Evolutionary conservation across 495 filamentous ascomycete genomes (phyloP).

Genomic region (Xylona heveae): DNA sequence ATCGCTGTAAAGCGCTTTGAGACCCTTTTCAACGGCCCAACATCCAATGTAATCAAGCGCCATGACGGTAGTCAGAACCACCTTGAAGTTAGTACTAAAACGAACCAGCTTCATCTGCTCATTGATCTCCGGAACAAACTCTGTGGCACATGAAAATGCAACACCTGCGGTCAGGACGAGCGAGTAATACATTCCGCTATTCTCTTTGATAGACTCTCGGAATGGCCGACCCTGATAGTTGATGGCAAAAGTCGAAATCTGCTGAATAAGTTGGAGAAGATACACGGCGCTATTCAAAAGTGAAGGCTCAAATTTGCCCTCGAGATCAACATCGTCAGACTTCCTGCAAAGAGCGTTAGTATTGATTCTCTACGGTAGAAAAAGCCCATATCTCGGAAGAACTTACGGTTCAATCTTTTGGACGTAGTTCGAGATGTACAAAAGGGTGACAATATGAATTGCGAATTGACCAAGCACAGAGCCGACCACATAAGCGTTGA

Average conservation of each 20-base stretch:
- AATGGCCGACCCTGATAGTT: conserved; percentile 99
- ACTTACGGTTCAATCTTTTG: conserved; percentile 63
- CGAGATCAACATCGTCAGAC: conserved; percentile 57
- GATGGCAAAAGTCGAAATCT: conserved; percentile 97
- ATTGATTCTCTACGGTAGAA: not conserved
- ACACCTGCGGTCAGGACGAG: conserved; percentile 71
- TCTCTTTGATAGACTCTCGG: conserved; percentile 86
- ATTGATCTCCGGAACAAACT: conserved; percentile 91
- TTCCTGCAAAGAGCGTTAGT: conserved; percentile 29
- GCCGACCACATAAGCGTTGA: conserved; percentile 97
- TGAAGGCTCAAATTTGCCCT: conserved; percentile 86
- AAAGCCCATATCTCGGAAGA: not conserved
- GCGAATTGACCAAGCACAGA: conserved; percentile 96
- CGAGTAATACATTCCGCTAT: conserved; percentile 95
- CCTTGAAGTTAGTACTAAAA: conserved; percentile 82
- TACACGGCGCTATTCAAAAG: conserved; percentile 95
- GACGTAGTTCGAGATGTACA: conserved; percentile 85
- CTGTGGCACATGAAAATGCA: conserved; percentile 89
- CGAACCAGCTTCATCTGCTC: conserved; percentile 80
- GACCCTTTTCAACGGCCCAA: conserved; percentile 68
- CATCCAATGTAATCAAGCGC: conserved; percentile 73
- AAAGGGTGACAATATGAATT: conserved; percentile 79
- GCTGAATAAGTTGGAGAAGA: conserved; percentile 93
- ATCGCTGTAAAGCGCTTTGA: conserved; percentile 80
- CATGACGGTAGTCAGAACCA: conserved; percentile 70